Evolutionary conservation across 2,329 filamentous ascomycete genomes (phyloP).

Genomic region (Diaporthe ampelina): DNA sequence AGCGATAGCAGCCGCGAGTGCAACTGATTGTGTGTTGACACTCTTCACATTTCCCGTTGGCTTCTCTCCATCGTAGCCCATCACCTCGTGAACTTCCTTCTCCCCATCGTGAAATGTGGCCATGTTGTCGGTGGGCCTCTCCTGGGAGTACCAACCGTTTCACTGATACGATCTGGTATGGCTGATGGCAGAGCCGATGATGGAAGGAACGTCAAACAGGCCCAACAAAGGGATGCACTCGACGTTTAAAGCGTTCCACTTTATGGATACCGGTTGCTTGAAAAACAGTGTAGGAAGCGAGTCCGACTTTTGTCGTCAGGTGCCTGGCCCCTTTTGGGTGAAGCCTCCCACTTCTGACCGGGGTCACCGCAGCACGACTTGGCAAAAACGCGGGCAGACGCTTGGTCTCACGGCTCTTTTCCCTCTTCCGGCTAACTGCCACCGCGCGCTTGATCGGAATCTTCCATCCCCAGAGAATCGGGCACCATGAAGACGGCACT

Average conservation of each 20-base stretch:
- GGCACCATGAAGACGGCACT: neutral
- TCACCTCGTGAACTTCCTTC: constrained; percentile 34
- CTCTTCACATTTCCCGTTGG: constrained; percentile 48
- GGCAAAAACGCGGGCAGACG: constrained; percentile 27
- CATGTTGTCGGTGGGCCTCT: constrained; percentile 21
- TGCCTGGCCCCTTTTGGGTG: constrained; percentile 15
- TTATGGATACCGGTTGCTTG: neutral
- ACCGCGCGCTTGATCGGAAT: constrained; percentile 3
- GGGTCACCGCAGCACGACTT: constrained; percentile 24
- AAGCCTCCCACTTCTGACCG: constrained; percentile 17
- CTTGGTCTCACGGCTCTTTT: constrained; percentile 27
- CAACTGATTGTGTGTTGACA: constrained; percentile 54
- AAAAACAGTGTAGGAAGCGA: neutral
- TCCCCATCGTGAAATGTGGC: constrained; percentile 14
- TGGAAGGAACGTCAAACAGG: neutral
- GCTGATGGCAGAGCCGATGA: neutral
- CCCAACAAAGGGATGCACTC: neutral
- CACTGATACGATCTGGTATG: neutral
- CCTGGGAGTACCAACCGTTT: neutral
- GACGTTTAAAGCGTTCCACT: constrained; percentile 1
- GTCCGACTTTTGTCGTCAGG: constrained; percentile 1
- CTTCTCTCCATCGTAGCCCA: constrained; percentile 43
- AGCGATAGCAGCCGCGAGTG: constrained; percentile 52
- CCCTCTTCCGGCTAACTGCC: constrained; percentile 15
- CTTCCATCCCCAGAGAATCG: constrained; percentile 3